Base-by-base conservation (phyloP, 2,329 filamentous ascomycete genomes). In the Dactylellina sp. region DNA sequence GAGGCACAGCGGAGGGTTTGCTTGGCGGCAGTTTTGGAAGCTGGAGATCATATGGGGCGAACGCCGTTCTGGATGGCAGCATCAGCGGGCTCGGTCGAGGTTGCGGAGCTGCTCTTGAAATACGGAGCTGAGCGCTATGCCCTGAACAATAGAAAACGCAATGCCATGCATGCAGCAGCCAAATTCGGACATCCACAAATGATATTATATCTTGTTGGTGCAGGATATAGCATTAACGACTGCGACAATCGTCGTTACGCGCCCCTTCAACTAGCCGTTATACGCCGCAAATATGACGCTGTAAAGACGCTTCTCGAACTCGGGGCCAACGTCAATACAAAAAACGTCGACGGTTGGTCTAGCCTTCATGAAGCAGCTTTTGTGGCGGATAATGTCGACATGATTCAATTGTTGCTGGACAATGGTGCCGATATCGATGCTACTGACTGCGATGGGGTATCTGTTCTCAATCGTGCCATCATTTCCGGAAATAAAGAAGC, bases 51-150 rank as follows among this genome's bases (percentile, higher is more conserved):
- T 4, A 12, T 53, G 1, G 55, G 55, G 20, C 20, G 53, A 46
- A 68, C 53, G 18, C 63, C 63, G 24, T 14, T 68, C 20, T 68
- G 63, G 63, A 24, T 60, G 46, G 63, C 63, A 12, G 63, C 63
- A 25, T 18, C 53, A 14, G 9, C n/a, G 7, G 63, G 63, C 11
- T 68, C 53, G 16, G 35, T 68, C 32, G 63, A 60, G 20, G 14
- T 68, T 25, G 37, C 46, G 1, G 63, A 68, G 11, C 37, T 68
- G 12, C 28, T 68, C 24, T n/a, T 60, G 14, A 68, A 68, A 25
- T 47, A 68, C 28, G 63, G 63, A 2, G 63, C 53, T n/a, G 55
- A 68, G 1, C 44, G 60, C 18, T 60, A 35, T 37, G 28, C 20
- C 9, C 12, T 37, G n/a, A 60, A 68, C 25, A 35, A 20, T 4